A percentile compares a stretch with the other conserved stretches of the same genome.
These are phyloP conservation scores for Viola pubescens DNA, from an alignment of 441 rosid genomes.

Conservation along the genomic window DNA sequence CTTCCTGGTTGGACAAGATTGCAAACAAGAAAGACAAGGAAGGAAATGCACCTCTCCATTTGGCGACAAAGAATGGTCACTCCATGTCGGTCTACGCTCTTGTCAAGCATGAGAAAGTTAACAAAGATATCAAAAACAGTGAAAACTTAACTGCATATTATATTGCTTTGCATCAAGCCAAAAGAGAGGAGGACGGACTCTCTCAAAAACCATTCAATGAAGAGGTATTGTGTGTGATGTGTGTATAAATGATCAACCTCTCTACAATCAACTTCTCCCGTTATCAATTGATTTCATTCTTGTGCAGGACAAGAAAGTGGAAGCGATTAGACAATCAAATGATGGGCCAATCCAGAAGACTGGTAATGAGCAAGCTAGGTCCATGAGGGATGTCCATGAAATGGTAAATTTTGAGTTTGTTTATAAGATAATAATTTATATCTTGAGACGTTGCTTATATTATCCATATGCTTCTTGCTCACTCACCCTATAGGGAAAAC, in stretches of 20 bases:
- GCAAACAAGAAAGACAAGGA: slow-evolving; percentile 19
- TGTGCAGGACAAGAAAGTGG: too few species aligned
- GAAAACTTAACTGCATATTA: slow-evolving; percentile 11
- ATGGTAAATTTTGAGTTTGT: too few species aligned
- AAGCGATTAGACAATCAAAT: too few species aligned
- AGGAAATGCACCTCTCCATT: slow-evolving; percentile 34
- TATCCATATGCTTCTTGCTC: too few species aligned
- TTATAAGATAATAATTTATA: too few species aligned
- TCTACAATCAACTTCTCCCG: too few species aligned
- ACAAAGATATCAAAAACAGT: not conserved
- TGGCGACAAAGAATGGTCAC: slow-evolving; percentile 17
- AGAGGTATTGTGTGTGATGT: not conserved
- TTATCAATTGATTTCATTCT: too few species aligned
- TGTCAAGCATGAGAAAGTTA: not conserved
- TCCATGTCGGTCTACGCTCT: not conserved
- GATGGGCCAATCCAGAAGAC: too few species aligned
- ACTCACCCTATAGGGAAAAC: too few species aligned
- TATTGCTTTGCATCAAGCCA: not conserved
- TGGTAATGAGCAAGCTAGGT: too few species aligned
- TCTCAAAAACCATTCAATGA: not conserved
- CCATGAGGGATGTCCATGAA: too few species aligned
- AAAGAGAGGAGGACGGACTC: not conserved
- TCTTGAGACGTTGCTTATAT: too few species aligned
- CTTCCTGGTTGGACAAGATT: not conserved
- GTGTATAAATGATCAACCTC: not conserved